Base-by-base conservation (phyloP, 139 green algal species). In the Yamagishiella unicocca region DNA sequence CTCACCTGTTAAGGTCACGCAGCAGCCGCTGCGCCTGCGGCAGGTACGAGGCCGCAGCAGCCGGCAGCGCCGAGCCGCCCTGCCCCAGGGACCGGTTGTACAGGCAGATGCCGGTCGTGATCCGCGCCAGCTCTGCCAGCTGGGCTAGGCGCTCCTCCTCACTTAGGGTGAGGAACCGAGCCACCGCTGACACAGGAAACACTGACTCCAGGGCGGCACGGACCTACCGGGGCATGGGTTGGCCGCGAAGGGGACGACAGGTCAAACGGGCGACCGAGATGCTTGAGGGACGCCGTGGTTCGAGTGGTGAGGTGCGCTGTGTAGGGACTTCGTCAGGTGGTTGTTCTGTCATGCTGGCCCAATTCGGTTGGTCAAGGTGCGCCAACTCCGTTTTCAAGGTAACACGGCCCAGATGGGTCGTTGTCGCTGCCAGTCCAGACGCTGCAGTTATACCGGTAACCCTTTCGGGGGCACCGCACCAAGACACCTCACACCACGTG, bases 71-170 rank as follows among this genome's bases (percentile, higher is more conserved):
- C 31, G 85, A 46, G 43, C 91, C 87, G 61, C 91, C 85, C 35
- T 84, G 35, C 27, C 89, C 78, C 87, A 83, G 27, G 0, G 42
- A 58, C 19, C 82, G 78, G 92, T 96, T 96, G 92, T 91, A 96
- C n/a, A 94, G 80, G 87, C 88, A 93, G 66, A 96, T 95, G 79
- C 94, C 94, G 2, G 92, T 66, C 0, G 85, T 80, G 53, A 96
- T 90, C 58, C 70, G 81, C 14, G 85, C 74, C n/a, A 96, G 92
- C 87, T 94, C 89, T 58, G 93, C 70, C 79, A 96, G 75, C 88
- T 94, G 90, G 55, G 87, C 24, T 31, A 83, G 40, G 58, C 94
- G 90, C 38, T 90, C 83, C 17, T 87, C 62, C 25, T 75, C 62
- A 7, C 68, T 17, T 8, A 96, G 88, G 29, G 91, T 93, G 43